Evolutionary conservation across 2,329 filamentous ascomycete species (phyloP).

Genomic region (Diaporthe australafricana): DNA sequence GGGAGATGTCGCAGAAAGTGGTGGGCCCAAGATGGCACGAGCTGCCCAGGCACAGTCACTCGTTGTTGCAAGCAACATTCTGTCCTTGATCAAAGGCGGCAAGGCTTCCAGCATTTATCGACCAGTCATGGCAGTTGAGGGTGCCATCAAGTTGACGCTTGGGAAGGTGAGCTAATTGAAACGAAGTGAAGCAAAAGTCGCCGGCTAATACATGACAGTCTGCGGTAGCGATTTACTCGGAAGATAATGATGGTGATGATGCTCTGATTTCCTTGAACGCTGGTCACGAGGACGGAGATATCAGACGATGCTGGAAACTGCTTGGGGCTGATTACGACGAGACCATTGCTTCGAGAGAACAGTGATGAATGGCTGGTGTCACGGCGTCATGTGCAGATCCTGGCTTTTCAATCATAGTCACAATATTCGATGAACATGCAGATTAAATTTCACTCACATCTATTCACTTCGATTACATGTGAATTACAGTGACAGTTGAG

Average conservation of each 20-base stretch:
- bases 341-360: background rate
- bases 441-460: too few species aligned
- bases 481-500: background rate
- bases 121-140: slow-evolving; percentile 57
- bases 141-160: slow-evolving; percentile 64
- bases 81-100: slow-evolving; percentile 57
- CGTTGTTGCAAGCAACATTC: slow-evolving; percentile 65
- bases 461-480: too few species aligned
- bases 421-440: background rate
- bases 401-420: background rate
- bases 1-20: slow-evolving; percentile 71
- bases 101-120: slow-evolving; percentile 53
- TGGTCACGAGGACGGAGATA: slow-evolving; percentile 12
- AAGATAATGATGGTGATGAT: background rate
- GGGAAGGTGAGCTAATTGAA: slow-evolving; percentile 55
- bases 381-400: background rate
- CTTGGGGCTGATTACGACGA: slow-evolving; percentile 24
- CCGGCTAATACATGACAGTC: background rate
- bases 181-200: slow-evolving; percentile 31
- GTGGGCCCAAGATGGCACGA: slow-evolving; percentile 63
- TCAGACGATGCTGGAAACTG: background rate
- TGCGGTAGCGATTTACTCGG: background rate
- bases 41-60: slow-evolving; percentile 65
- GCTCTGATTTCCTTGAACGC: background rate
- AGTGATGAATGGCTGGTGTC: background rate